Base-by-base conservation (phyloP, 495 filamentous ascomycete genomes). In the Lineolata rhizophorae region DNA sequence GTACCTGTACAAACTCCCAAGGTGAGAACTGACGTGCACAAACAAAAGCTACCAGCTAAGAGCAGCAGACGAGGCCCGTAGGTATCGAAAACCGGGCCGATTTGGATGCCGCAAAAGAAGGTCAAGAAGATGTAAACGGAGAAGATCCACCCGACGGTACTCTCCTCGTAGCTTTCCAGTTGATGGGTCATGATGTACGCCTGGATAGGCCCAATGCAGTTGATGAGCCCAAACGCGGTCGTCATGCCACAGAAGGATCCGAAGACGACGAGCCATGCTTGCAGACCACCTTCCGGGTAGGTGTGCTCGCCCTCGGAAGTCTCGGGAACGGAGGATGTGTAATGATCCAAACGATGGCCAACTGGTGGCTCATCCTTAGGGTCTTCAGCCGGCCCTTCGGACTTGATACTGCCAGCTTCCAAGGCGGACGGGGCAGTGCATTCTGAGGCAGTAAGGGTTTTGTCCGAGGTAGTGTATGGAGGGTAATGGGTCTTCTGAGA, bases 131-230 rank as follows among this genome's bases (percentile, higher is more conserved):
- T 32, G 28, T 54, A 52, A 27, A 57, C 17, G 31, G 39, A 39
- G 42, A 55, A 55, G 37, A 57, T 53, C 54, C 54, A 57, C 11
- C 49, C 52, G 20, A 54, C 49, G n/a, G 43, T 43, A 28, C 43
- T 47, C 25, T 49, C 47, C 27, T 39, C 40, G 37, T 53, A 54
- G 11, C 44, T 35, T 21, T 38, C 30, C 21, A 57, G 40, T 31
- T 57, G 52, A 29, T 57, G 26, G 4, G 35, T 34, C 9, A 36
- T 37, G 22, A 55, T 18, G 40, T 55, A 54, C 8, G 45, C 40
- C 11, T 57, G 52, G 36, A 54, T 53, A n/a, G 47, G 41, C 4
- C 50, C 52, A 21, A n/a, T 16, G n/a, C 20, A 35, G 12, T 38
- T 45, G 50, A 55, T 50, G 28, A 48, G 35, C 3, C 53, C 53